These are phyloP conservation scores for Yarrowia galli DNA, from an alignment of 1,139 yeast species.

Conservation along the genomic window DNA sequence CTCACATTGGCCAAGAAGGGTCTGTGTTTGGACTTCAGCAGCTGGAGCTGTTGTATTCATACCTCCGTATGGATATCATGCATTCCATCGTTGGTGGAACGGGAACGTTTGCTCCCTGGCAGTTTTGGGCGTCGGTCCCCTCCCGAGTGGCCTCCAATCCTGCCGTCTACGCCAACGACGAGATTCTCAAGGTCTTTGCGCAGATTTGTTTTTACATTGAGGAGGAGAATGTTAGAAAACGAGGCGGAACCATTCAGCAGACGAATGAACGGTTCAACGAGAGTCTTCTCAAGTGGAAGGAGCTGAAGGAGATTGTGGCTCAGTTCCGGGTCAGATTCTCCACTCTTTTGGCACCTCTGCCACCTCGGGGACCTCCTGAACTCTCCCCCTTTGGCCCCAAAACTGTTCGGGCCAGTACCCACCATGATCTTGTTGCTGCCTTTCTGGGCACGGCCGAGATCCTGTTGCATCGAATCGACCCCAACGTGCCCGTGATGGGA, in stretches of 20 bases:
- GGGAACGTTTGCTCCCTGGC: slow-evolving; percentile 32
- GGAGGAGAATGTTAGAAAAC: slow-evolving; percentile 22
- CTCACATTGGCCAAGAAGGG: background rate
- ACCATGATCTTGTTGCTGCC: slow-evolving; percentile 15
- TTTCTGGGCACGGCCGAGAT: slow-evolving; percentile 6
- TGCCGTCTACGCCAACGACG: slow-evolving; percentile 31
- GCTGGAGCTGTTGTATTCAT: slow-evolving; percentile 37
- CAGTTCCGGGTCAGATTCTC: background rate
- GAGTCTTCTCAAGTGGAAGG: background rate
- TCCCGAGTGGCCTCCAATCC: slow-evolving; percentile 27
- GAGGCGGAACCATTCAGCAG: background rate
- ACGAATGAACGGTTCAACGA: background rate
- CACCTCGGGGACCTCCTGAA: background rate
- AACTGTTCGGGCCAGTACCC: slow-evolving; percentile 2
- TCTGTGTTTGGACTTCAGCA: slow-evolving; percentile 7
- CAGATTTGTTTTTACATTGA: slow-evolving; percentile 14
- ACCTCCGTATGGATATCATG: slow-evolving; percentile 40
- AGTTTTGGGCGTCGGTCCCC: slow-evolving; percentile 26
- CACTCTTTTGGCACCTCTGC: background rate
- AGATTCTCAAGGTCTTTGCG: slow-evolving; percentile 26
- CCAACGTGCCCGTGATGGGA: slow-evolving; percentile 20
- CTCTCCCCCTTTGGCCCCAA: slow-evolving; percentile 19
- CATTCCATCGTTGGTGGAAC: slow-evolving; percentile 40
- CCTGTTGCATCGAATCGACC: slow-evolving; percentile 30
- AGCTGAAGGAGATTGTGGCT: background rate